These are phyloP conservation scores for Paramecium biaurelia DNA, from an alignment of 73 alveolate genomes.

Conservation along the genomic window DNA sequence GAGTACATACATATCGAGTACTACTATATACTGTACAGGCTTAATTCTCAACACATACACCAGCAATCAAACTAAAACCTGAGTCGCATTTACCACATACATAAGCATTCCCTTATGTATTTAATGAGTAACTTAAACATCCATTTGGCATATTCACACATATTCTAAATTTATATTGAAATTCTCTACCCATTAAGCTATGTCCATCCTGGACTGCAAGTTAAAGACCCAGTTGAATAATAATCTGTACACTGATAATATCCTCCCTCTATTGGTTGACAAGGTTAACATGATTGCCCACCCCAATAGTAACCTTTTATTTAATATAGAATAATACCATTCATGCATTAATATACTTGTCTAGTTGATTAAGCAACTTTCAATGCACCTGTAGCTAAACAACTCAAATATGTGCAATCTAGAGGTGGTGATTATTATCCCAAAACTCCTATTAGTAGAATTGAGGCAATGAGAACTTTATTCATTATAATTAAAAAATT, in stretches of 20 bases:
- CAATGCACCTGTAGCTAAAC: neutral
- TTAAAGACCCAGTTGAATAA: neutral
- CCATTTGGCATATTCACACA: neutral
- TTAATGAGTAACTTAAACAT: neutral
- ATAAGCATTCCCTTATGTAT: neutral
- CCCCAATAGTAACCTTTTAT: constrained; percentile 18
- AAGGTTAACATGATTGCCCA: neutral
- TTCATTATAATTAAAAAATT: neutral
- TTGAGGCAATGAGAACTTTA: neutral
- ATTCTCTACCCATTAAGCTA: neutral
- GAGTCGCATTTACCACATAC: neutral
- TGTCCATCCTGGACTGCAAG: constrained; percentile 10
- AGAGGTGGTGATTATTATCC: neutral
- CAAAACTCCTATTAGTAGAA: neutral
- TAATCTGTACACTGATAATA: neutral
- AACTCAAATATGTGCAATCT: neutral
- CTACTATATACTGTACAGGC: neutral
- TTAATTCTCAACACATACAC: neutral
- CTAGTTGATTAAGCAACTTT: neutral
- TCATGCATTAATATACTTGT: neutral
- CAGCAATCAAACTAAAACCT: constrained; percentile 7
- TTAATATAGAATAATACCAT: constrained; percentile 18
- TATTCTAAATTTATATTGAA: neutral
- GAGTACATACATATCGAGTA: neutral
- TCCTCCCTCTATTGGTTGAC: constrained; percentile 7